These are phyloP conservation scores for Nematodospora anomalae DNA, from an alignment of 1,139 yeast genomes.

Conservation along the genomic window DNA sequence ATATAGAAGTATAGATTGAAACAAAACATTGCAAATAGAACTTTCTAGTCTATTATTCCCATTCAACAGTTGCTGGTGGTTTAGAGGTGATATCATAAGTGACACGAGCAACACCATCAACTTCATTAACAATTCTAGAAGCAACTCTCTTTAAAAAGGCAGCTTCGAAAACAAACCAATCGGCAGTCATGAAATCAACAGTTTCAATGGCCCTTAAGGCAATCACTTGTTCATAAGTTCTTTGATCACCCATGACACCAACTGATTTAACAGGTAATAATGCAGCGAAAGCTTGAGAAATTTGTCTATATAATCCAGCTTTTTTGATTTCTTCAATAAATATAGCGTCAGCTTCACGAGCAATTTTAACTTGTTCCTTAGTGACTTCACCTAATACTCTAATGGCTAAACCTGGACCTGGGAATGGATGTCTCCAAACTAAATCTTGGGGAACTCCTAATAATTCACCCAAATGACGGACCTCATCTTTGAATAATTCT, in stretches of 20 bases:
- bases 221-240: constrained; percentile 98
- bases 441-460: constrained; percentile 95
- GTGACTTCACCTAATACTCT: constrained; percentile 97
- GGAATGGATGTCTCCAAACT: constrained; percentile 99
- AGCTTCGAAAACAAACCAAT: constrained; percentile 95
- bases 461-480: constrained; percentile 90
- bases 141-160: constrained; percentile 90
- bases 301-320: constrained; percentile 89
- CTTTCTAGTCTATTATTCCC: constrained; percentile 78
- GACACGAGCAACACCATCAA: constrained; percentile 97
- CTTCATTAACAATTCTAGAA: constrained; percentile 96
- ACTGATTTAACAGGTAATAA: constrained; percentile 96
- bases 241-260: constrained; percentile 99
- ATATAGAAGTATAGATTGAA: not conserved
- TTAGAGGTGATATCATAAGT: constrained; percentile 97
- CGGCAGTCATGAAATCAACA: constrained; percentile 98
- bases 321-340: constrained; percentile 93
- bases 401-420: constrained; percentile 99
- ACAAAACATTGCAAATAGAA: not conserved
- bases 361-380: constrained; percentile 87
- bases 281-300: constrained; percentile 97
- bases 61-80: constrained; percentile 99
- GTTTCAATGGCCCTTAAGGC: constrained; percentile 98
- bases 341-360: constrained; percentile 94
- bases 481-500: constrained; percentile 98